Conservation (phyloP, 345 rosid species). For the Syzygium jambos region DNA sequence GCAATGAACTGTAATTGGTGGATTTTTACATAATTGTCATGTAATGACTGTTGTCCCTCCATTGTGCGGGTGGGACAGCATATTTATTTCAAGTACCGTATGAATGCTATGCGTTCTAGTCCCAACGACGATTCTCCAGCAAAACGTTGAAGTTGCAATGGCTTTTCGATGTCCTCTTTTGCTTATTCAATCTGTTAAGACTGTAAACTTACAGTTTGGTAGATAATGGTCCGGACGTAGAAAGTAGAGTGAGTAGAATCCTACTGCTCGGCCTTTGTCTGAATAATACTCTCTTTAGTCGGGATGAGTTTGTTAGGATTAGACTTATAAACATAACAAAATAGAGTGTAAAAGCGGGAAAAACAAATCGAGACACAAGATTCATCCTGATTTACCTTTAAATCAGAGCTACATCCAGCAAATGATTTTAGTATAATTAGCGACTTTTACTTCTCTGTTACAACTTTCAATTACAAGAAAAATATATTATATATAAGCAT, state of each 20-base stretch:
- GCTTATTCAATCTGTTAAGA: neutral
- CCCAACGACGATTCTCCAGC: neutral
- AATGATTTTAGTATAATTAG: too few species aligned
- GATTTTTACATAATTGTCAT: neutral
- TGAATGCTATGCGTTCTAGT: neutral
- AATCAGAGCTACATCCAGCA: too few species aligned
- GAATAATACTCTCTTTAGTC: neutral
- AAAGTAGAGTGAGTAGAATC: too few species aligned
- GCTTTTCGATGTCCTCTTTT: neutral
- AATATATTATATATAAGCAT: too few species aligned
- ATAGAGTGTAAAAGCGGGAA: too few species aligned
- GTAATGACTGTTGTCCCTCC: neutral
- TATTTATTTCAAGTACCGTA: neutral
- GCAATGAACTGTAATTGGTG: neutral
- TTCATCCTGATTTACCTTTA: too few species aligned
- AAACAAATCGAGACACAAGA: too few species aligned
- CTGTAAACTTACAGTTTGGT: neutral
- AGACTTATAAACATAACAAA: too few species aligned
- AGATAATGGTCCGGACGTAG: neutral
- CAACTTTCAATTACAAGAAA: too few species aligned
- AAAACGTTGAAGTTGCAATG: neutral
- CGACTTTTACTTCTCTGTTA: too few species aligned
- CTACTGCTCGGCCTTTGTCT: neutral
- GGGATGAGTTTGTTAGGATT: neutral
- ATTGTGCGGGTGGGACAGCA: neutral